phyloP scores from a whole-genome alignment of 192 early-diverging fungal species.

The Rhizoclosmatium sp. region DNA sequence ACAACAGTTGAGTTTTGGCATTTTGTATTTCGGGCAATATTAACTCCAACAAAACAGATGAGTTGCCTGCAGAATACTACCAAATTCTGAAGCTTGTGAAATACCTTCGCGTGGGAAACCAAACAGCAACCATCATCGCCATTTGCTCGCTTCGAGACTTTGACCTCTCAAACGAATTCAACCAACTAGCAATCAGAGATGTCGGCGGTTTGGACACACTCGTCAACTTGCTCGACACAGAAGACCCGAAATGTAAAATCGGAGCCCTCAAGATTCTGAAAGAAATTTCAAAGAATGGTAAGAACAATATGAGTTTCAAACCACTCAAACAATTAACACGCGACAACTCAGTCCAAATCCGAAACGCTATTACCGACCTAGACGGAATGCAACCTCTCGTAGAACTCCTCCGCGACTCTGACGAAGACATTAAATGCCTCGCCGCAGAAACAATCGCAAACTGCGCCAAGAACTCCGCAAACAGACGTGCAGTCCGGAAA shows the following conservation, averaged over 20 bases:
- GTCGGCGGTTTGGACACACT: constrained; percentile 70
- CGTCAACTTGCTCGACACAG: constrained; percentile 70
- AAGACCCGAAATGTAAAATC: constrained; percentile 70
- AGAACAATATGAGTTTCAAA: background rate
- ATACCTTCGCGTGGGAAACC: constrained; percentile 69
- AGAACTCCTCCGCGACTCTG: constrained; percentile 61
- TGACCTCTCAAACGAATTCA: constrained; percentile 68
- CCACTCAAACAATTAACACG: constrained; percentile 9
- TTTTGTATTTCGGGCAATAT: constrained; percentile 23
- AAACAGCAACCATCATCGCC: constrained; percentile 73
- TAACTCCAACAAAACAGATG: constrained; percentile 44
- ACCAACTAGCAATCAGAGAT: constrained; percentile 70
- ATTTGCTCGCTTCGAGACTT: constrained; percentile 71
- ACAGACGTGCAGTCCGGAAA: constrained; percentile 60
- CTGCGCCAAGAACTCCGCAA: constrained; percentile 70
- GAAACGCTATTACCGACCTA: constrained; percentile 64
- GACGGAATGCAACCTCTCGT: constrained; percentile 70
- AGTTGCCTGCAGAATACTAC: constrained; percentile 70
- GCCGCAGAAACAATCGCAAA: constrained; percentile 72
- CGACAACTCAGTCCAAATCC: constrained; percentile 53
- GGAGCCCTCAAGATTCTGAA: constrained; percentile 68
- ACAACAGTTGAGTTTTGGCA: constrained; percentile 52
- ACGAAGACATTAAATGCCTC: constrained; percentile 68
- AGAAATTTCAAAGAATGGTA: constrained; percentile 67
- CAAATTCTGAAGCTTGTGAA: constrained; percentile 71